These are phyloP conservation scores for Botrytis deweyae DNA, from an alignment of 2,329 filamentous ascomycete genomes.

Conservation along the genomic window DNA sequence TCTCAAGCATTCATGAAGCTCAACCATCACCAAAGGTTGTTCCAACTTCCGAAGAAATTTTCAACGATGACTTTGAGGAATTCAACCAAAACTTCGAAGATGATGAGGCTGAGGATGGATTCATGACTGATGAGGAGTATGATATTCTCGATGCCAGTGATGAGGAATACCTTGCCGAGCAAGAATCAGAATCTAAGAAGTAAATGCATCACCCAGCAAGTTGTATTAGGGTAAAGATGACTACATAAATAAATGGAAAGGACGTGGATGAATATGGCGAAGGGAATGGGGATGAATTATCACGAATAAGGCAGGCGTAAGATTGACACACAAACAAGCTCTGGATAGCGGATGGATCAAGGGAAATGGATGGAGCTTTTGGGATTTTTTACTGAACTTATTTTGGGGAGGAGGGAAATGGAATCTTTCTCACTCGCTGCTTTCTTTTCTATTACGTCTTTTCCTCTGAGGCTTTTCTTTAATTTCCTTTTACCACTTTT, in stretches of 20 bases:
- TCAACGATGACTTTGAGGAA: constrained; percentile 46
- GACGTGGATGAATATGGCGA: constrained; percentile 20
- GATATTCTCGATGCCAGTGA: constrained; percentile 95
- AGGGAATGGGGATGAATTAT: constrained; percentile 21
- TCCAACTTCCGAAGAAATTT: constrained; percentile 41
- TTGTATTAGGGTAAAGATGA: constrained; percentile 5
- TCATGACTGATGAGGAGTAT: constrained; percentile 97
- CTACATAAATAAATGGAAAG: background rate
- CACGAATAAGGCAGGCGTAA: constrained; percentile 31
- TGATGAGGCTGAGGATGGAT: constrained; percentile 66
- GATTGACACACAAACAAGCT: constrained; percentile 35
- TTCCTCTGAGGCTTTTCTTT: background rate
- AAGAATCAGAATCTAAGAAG: constrained; percentile 39
- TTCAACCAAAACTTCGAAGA: constrained; percentile 55
- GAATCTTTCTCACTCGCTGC: constrained; percentile 17
- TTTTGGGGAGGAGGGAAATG: background rate
- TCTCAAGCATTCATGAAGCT: constrained; percentile 70
- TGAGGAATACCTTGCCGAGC: constrained; percentile 69
- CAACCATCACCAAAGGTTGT: constrained; percentile 47
- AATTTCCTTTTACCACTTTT: background rate
- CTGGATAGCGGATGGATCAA: constrained; percentile 31
- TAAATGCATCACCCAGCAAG: constrained; percentile 26
- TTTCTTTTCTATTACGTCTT: constrained; percentile 4
- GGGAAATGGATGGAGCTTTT: constrained; percentile 27
- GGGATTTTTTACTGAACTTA: constrained; percentile 24